Evolutionary conservation across 208 protist genomes (phyloP).

Genomic region (Novymonas esmeraldas): DNA sequence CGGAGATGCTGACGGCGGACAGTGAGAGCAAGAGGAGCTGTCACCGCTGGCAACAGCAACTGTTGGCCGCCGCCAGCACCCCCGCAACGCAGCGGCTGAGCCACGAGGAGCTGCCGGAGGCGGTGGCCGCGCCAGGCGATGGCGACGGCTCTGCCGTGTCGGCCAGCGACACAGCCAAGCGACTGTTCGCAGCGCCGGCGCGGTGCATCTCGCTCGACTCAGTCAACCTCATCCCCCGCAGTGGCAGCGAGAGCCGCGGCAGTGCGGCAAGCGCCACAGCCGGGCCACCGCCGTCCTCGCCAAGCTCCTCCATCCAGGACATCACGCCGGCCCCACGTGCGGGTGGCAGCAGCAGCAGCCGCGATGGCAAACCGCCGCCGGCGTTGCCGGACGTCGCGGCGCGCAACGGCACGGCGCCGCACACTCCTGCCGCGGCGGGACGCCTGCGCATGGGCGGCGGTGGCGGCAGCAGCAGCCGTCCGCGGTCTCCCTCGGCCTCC

Average conservation of each 20-base stretch:
- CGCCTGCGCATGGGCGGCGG: constrained; percentile 27
- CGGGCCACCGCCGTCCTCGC: background rate
- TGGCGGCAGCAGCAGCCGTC: constrained; percentile 17
- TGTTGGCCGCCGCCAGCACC: constrained; percentile 4
- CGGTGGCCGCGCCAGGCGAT: background rate
- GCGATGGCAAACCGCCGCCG: too few relatives aligned
- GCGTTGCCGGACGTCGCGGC: background rate
- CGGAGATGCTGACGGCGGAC: constrained; percentile 34
- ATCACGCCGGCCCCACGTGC: too few relatives aligned
- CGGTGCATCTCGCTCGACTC: constrained; percentile 2
- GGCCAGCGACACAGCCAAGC: constrained; percentile 8
- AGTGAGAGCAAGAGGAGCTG: constrained; percentile 36
- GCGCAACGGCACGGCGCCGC: background rate
- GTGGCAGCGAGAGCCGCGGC: background rate
- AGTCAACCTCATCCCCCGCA: background rate
- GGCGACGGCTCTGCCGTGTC: background rate
- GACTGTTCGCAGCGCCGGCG: background rate
- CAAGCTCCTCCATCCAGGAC: constrained; percentile 2
- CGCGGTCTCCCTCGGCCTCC: constrained; percentile 12
- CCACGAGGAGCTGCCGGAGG: background rate
- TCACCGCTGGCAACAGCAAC: constrained; percentile 24
- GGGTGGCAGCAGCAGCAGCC: too few relatives aligned
- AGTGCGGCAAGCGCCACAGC: background rate
- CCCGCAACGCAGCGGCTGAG: constrained; percentile 15
- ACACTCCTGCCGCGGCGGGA: background rate